Percentiles rank a stretch among this genome's conserved stretches.
These are phyloP conservation scores for Crithidia bombi DNA, from an alignment of 208 protist genomes.

Conservation along the genomic window DNA sequence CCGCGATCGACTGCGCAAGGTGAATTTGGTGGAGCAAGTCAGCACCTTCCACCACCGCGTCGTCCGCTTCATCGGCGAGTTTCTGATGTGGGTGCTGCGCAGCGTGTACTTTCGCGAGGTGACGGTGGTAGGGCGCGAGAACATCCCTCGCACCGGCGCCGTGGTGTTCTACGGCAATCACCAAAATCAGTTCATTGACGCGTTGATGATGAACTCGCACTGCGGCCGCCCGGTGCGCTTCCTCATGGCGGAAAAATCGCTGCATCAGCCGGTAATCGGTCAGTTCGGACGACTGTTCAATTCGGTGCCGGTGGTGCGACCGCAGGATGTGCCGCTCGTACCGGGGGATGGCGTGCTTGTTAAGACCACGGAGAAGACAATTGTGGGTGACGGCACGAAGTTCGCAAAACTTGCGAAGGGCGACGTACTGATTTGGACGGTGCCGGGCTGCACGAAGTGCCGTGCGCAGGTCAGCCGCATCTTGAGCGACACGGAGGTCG, in stretches of 20 bases:
- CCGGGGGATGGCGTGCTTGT: constrained; percentile 61
- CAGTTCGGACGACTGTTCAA: constrained; percentile 84
- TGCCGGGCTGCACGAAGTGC: constrained; percentile 45
- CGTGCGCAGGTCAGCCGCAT: constrained; percentile 71
- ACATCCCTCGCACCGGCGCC: constrained; percentile 87
- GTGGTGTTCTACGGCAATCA: constrained; percentile 95
- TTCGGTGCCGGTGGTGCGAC: constrained; percentile 92
- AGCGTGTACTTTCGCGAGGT: constrained; percentile 95
- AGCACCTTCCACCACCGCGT: constrained; percentile 56
- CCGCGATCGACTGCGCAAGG: constrained; percentile 68
- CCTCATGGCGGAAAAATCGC: constrained; percentile 93
- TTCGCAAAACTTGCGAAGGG: constrained; percentile 74
- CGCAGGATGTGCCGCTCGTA: constrained; percentile 86
- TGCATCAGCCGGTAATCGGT: constrained; percentile 83
- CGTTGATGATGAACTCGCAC: constrained; percentile 89
- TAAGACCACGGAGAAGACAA: constrained; percentile 43
- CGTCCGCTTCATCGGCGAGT: constrained; percentile 68
- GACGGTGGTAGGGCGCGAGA: constrained; percentile 84
- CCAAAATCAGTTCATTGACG: constrained; percentile 94
- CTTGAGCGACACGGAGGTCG: constrained; percentile 69
- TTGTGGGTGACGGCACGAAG: constrained; percentile 70
- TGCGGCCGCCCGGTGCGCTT: constrained; percentile 84
- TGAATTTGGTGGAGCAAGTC: constrained; percentile 57
- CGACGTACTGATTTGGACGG: constrained; percentile 77
- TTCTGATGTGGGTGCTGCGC: constrained; percentile 86